phyloP scores from a whole-genome alignment of 352 stramenopile genomes.

The Globisporangium solare region DNA sequence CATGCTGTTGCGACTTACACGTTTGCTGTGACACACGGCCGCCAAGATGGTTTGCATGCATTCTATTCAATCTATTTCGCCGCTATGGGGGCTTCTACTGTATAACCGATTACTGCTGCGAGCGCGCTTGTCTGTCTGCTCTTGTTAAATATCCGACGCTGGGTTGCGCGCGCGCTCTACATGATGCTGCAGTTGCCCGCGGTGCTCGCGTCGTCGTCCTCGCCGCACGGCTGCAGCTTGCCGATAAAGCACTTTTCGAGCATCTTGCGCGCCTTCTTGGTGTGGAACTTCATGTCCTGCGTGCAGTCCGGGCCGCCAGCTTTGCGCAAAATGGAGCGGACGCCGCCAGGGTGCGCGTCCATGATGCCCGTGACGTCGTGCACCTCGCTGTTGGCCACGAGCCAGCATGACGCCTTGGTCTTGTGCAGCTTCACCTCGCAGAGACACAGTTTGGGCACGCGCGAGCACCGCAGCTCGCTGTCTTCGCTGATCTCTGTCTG shows the following conservation, averaged over 20 bases:
- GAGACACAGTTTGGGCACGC: constrained; percentile 63
- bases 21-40: too few relatives aligned
- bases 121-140: background rate
- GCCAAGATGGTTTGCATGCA: too few relatives aligned
- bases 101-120: too few relatives aligned
- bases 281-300: constrained; percentile 82
- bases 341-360: constrained; percentile 67
- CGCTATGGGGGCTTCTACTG: too few relatives aligned
- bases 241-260: constrained; percentile 82
- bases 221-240: constrained; percentile 62
- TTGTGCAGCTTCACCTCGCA: constrained; percentile 85
- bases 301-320: constrained; percentile 68
- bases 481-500: constrained; percentile 18
- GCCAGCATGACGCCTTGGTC: constrained; percentile 91
- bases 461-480: constrained; percentile 40
- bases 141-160: background rate
- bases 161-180: constrained; percentile 19
- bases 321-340: constrained; percentile 75
- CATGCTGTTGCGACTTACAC: too few relatives aligned
- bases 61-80: too few relatives aligned
- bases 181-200: constrained; percentile 67
- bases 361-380: constrained; percentile 86
- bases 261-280: constrained; percentile 64
- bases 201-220: constrained; percentile 23
- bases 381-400: constrained; percentile 88